These are phyloP conservation scores for Pythium coloratum DNA, from an alignment of 352 stramenopile genomes.

Conservation along the genomic window DNA sequence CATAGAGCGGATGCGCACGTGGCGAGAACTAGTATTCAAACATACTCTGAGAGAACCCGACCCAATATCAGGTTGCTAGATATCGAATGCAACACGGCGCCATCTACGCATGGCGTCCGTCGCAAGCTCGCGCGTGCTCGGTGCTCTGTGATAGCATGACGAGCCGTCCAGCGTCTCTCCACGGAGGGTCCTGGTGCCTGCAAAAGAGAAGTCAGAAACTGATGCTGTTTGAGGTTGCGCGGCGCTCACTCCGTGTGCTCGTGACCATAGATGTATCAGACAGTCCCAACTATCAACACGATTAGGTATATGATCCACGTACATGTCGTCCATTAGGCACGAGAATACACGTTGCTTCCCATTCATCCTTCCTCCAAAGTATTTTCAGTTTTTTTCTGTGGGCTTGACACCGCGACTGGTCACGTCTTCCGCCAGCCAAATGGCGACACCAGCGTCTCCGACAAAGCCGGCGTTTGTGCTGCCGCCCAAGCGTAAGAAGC, in stretches of 20 bases:
- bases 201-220: constrained; percentile 33
- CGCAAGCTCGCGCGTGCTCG: constrained; percentile 74
- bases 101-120: background rate
- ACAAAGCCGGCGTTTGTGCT: background rate
- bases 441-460: background rate
- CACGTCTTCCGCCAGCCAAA: background rate
- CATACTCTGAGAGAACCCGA: constrained; percentile 56
- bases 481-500: constrained; percentile 15
- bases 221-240: constrained; percentile 82
- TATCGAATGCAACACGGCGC: background rate
- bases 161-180: constrained; percentile 38
- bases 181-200: constrained; percentile 51
- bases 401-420: background rate
- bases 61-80: background rate
- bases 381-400: constrained; percentile 5
- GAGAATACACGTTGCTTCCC: background rate
- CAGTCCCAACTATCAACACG: constrained; percentile 20
- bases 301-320: background rate
- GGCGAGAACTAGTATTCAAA: constrained; percentile 82
- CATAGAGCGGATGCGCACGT: constrained; percentile 25
- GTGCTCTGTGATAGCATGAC: constrained; percentile 33
- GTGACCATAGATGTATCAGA: constrained; percentile 76
- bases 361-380: background rate
- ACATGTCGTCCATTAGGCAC: no score
- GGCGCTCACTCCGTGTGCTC: constrained; percentile 51